Percentiles rank a stretch among this genome's conserved stretches.
phyloP scores from a whole-genome alignment of 2,329 filamentous ascomycete species.

The Neofusicoccum sp. region DNA sequence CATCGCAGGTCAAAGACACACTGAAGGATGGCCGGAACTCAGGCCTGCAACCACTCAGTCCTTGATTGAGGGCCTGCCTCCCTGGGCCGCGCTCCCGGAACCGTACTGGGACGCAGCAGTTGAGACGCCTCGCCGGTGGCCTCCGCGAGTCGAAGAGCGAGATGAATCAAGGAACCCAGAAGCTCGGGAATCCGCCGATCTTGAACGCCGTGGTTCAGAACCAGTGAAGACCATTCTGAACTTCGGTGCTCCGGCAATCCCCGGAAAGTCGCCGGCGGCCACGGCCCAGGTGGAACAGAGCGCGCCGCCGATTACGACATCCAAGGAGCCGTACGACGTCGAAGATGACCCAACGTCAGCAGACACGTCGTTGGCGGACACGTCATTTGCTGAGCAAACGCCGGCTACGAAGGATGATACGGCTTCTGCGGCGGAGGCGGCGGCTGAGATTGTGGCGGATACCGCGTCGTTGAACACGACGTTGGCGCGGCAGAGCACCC shows the following conservation, averaged over 20 bases:
- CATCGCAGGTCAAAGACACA: too few species aligned
- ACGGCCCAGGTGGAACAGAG: neutral
- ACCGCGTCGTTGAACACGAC: neutral
- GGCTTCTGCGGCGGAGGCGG: too few species aligned
- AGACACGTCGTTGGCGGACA: slow-evolving; percentile 1
- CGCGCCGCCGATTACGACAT: neutral
- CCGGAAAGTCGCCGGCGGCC: neutral
- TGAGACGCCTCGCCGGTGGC: neutral
- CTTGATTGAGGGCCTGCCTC: neutral
- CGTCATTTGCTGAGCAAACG: neutral
- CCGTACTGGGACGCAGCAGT: neutral
- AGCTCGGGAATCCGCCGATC: neutral
- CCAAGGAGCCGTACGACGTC: neutral
- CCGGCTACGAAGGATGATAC: neutral
- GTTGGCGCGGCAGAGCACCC: neutral
- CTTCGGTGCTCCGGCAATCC: neutral
- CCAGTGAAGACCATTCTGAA: neutral
- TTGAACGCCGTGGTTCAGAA: neutral
- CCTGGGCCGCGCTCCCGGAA: slow-evolving; percentile 2
- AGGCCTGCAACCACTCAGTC: neutral
- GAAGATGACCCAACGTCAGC: slow-evolving; percentile 3
- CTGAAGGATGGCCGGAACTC: neutral
- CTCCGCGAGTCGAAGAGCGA: neutral
- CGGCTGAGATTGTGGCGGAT: neutral
- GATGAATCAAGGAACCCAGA: neutral